Percentiles rank a stretch among this genome's conserved stretches.
Conservation (phyloP, 2,329 filamentous ascomycete species). For the Aspergillus costaricaensis region DNA sequence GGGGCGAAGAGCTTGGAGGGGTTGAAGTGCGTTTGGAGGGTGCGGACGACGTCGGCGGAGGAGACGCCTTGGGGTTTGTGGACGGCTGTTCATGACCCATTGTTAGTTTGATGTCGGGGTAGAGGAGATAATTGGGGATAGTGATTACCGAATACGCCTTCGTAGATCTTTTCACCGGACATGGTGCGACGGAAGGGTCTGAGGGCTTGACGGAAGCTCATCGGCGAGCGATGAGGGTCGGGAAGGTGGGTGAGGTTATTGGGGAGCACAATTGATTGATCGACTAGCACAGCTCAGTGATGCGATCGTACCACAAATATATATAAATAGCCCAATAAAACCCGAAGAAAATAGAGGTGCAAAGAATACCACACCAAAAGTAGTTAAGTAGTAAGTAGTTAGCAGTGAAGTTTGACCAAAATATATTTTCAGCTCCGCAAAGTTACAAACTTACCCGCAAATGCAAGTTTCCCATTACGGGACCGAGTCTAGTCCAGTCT, state of each 20-base stretch:
- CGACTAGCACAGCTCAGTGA: neutral
- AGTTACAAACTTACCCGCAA: no score
- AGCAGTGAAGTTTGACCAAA: no score
- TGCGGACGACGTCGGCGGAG: constrained; percentile 87
- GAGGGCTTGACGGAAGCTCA: constrained; percentile 33
- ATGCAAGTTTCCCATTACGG: no score
- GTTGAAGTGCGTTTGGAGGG: constrained; percentile 82
- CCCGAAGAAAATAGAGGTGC: no score
- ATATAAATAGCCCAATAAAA: no score
- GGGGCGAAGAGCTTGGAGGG: constrained; percentile 77
- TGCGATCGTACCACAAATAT: no score
- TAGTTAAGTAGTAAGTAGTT: no score
- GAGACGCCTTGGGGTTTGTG: constrained; percentile 87
- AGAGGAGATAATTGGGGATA: no score
- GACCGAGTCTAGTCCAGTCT: neutral
- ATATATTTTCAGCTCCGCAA: no score
- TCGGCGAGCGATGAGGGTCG: constrained; percentile 20
- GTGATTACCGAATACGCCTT: constrained; percentile 48
- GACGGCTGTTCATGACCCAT: constrained; percentile 63
- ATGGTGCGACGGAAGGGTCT: constrained; percentile 39
- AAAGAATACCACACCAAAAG: no score
- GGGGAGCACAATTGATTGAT: neutral
- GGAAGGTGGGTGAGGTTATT: neutral
- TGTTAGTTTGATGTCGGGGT: neutral
- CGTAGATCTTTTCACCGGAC: constrained; percentile 54